Percentiles rank a stretch among this genome's conserved stretches.
phyloP scores from a whole-genome alignment of 1,284 basidiomycete genomes.

The Sporisorium scitamineum region DNA sequence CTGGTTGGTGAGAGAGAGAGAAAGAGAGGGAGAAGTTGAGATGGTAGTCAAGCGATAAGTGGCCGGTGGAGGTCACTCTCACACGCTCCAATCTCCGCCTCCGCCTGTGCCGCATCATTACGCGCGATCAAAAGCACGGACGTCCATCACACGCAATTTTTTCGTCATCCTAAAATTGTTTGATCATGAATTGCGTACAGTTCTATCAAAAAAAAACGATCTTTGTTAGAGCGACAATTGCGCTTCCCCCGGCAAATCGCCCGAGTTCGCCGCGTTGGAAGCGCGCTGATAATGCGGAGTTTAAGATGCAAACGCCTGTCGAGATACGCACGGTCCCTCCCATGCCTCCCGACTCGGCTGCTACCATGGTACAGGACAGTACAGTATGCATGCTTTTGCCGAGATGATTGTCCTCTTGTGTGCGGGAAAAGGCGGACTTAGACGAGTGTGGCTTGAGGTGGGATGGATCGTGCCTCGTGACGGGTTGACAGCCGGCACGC shows the following conservation, averaged over 20 bases:
- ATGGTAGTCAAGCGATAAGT: neutral
- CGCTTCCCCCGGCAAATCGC: neutral
- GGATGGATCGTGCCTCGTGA: neutral
- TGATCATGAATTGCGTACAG: neutral
- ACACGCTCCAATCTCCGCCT: neutral
- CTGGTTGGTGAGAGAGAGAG: neutral
- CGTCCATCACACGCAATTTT: neutral
- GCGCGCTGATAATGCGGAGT: neutral
- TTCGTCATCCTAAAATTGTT: neutral
- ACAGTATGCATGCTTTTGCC: no score
- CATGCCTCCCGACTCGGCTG: neutral
- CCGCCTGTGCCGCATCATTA: neutral
- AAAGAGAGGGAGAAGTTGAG: no score
- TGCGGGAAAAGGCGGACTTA: neutral
- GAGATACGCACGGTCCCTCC: conserved; percentile 27
- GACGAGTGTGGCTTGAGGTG: neutral
- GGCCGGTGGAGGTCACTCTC: conserved; percentile 1
- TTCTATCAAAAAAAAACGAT: neutral
- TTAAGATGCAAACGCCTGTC: conserved; percentile 8
- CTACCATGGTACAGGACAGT: neutral
- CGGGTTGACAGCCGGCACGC: neutral
- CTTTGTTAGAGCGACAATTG: neutral
- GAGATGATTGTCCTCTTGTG: no score
- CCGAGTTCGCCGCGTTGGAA: neutral
- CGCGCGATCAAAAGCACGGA: neutral